Base-by-base conservation (phyloP, 1,284 basidiomycete genomes). In the Erythrobasidium hasegawianum region DNA sequence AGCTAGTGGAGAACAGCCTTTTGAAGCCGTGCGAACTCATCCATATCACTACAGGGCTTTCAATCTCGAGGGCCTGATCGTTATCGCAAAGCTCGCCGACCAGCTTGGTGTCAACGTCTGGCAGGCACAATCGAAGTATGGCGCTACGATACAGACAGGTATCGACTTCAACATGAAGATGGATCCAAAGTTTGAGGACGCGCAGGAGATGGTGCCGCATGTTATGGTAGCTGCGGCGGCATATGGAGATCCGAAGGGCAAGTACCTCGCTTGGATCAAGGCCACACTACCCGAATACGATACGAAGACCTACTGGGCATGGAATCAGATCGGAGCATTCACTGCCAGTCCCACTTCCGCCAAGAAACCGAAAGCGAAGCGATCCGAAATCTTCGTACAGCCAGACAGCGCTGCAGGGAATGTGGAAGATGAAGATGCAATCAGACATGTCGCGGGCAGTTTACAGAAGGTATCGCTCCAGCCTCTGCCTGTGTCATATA, bases 51-150 rank as follows among this genome's bases (percentile, higher is more conserved):
- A 87, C 72, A 80, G 83, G 11, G 80, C 81, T 18, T 86, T 85
- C 76, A 87, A 87, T 71, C 77, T 87, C 29, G 84, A 84, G 13
- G 85, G 82, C 24, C 84, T 87, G 82, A 84, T 86, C 59, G 84
- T 85, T 71, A 77, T 83, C 49, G 84, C 83, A 13, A 81, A 81
- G 47, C 73, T 85, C 13, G 84, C 80, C 2, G 83, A 84, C 68
- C 76, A 83, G 62, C 73, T 84, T 27, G 79, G 78, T 27, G 77
- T 80, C 33, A 74, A 76, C 57, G 77, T 78, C 24, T 86, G 84
- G 82, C 79, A 81, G 58, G 76, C 78, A 55, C 81, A 79, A 24
- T 81, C 83, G 22, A 75, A 69, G 13, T 72, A 75, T 10, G 83
- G 83, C 22, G 78, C 80, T 0, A 85, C 80, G 20, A 85, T 86